Conservation (phyloP, 192 early-diverging fungal species). For the Entomortierella lignicola region DNA sequence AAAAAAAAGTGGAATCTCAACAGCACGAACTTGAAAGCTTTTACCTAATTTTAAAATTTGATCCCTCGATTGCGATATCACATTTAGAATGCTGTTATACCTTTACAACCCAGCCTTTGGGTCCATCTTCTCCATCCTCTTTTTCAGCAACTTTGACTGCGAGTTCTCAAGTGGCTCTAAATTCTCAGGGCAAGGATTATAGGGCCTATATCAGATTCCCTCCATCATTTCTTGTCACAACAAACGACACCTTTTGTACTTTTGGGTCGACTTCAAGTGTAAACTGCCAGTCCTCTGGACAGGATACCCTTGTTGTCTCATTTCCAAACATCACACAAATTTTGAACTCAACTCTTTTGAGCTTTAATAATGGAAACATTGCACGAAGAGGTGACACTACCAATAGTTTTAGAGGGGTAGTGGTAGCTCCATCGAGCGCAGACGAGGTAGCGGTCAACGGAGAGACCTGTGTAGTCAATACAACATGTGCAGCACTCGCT, state of each 20-base stretch:
- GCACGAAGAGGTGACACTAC: background rate
- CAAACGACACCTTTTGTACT: background rate
- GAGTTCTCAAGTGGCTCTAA: background rate
- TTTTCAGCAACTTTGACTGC: background rate
- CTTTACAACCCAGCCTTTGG: background rate
- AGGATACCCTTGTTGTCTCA: background rate
- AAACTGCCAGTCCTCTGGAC: background rate
- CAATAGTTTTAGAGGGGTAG: background rate
- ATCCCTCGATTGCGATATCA: too few relatives aligned
- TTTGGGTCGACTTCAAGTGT: background rate
- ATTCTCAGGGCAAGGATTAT: constrained; percentile 5
- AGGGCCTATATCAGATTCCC: constrained; percentile 3
- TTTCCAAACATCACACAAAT: constrained; percentile 9
- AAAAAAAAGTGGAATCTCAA: too few relatives aligned
- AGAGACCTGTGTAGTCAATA: background rate
- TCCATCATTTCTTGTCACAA: background rate
- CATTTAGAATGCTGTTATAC: constrained; percentile 23
- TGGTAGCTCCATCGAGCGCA: background rate
- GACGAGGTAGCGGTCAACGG: constrained; percentile 5
- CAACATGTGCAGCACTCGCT: background rate
- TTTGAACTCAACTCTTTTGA: background rate
- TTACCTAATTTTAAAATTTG: too few relatives aligned
- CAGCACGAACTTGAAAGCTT: too few relatives aligned
- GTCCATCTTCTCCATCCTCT: background rate
- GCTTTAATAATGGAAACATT: background rate